These are phyloP conservation scores for Termitomyces sp. DNA, from an alignment of 768 basidiomycete species.

Conservation along the genomic window DNA sequence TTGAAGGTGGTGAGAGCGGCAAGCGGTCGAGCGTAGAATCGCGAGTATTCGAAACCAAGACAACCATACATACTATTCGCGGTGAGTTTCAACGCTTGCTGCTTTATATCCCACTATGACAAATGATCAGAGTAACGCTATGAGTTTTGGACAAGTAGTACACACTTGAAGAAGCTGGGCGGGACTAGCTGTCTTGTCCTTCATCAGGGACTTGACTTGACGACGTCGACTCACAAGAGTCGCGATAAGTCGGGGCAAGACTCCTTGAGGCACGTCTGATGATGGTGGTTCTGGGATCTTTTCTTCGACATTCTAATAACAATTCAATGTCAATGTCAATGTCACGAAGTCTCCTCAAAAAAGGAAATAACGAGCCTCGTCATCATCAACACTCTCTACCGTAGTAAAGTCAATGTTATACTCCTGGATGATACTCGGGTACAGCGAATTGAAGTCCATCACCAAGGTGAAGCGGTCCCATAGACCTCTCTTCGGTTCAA, in stretches of 20 bases:
- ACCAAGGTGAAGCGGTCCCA: constrained; percentile 98
- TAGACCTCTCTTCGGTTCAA: constrained; percentile 91
- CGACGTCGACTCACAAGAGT: constrained; percentile 87
- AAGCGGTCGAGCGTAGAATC: constrained; percentile 96
- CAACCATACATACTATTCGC: constrained; percentile 99
- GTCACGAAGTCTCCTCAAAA: neutral
- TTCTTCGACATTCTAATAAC: constrained; percentile 57
- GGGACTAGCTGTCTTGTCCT: constrained; percentile 67
- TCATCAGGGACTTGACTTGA: constrained; percentile 93
- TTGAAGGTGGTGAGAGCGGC: constrained; percentile 97
- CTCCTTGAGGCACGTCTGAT: constrained; percentile 70
- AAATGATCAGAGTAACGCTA: neutral
- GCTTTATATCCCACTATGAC: constrained; percentile 89
- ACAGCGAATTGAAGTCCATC: constrained; percentile 99
- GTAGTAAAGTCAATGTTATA: constrained; percentile 99
- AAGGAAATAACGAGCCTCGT: constrained; percentile 36
- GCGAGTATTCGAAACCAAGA: constrained; percentile 94
- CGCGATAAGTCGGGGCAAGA: constrained; percentile 97
- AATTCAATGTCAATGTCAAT: neutral
- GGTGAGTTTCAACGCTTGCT: constrained; percentile 94
- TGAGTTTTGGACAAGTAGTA: neutral
- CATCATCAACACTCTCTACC: constrained; percentile 68
- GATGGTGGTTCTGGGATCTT: constrained; percentile 87
- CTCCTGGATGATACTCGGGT: constrained; percentile 99
- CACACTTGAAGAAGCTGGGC: constrained; percentile 81